Percentiles rank a stretch among this genome's conserved stretches.
phyloP scores from a whole-genome alignment of 768 basidiomycete species.

The Russula lepida region DNA sequence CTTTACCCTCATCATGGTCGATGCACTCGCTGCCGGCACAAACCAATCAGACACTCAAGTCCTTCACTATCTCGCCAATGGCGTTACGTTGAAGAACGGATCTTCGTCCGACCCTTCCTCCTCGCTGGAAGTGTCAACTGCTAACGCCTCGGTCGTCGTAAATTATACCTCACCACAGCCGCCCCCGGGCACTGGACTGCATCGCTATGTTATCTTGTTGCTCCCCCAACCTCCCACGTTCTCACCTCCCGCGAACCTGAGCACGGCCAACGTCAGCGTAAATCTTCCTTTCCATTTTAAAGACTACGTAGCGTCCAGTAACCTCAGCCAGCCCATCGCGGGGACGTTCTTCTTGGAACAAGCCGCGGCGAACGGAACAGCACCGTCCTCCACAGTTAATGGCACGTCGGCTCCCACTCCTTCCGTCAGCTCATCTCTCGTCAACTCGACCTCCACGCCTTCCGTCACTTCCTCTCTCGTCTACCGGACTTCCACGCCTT shows the following conservation, averaged over 20 bases:
- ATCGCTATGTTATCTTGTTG: slow-evolving; percentile 64
- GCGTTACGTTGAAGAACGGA: slow-evolving; percentile 36
- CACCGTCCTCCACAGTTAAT: slow-evolving; percentile 52
- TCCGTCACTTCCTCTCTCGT: no score
- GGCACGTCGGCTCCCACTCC: slow-evolving; percentile 47
- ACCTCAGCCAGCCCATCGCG: slow-evolving; percentile 52
- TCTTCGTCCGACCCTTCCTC: background rate
- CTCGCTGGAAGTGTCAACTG: slow-evolving; percentile 31
- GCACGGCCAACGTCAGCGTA: slow-evolving; percentile 41
- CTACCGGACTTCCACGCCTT: no score
- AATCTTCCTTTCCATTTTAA: slow-evolving; percentile 43
- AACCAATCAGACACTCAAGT: slow-evolving; percentile 52
- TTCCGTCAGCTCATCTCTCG: no score
- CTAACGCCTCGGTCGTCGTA: slow-evolving; percentile 43
- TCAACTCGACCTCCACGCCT: no score
- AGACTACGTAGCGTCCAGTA: slow-evolving; percentile 46
- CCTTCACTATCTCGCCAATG: slow-evolving; percentile 75
- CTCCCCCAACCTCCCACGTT: slow-evolving; percentile 58
- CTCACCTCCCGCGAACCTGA: slow-evolving; percentile 49
- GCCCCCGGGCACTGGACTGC: slow-evolving; percentile 60
- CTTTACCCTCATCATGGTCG: slow-evolving; percentile 68
- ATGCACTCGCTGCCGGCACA: slow-evolving; percentile 59
- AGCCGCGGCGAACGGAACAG: slow-evolving; percentile 46
- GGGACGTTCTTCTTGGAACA: slow-evolving; percentile 65
- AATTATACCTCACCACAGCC: slow-evolving; percentile 66